These are phyloP conservation scores for Chenopodium formosanum DNA, from an alignment of 148 eudicot species.

Conservation along the genomic window DNA sequence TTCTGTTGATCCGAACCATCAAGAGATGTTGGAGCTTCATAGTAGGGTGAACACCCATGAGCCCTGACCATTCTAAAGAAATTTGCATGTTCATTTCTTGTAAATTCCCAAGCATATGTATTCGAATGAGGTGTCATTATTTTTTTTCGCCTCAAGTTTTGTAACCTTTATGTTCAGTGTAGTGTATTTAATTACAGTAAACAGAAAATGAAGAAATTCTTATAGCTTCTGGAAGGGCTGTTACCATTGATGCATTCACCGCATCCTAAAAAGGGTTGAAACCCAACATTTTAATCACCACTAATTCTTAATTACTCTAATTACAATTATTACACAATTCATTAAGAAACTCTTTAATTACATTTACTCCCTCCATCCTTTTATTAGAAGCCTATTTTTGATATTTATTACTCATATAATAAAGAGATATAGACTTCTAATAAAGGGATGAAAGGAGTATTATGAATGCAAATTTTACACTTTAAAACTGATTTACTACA, in stretches of 20 bases:
- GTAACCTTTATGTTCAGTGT: conserved; percentile 27
- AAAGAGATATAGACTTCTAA: too few relatives aligned
- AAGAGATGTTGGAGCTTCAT: conserved; percentile 86
- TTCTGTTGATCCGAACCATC: conserved; percentile 91
- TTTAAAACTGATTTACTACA: too few relatives aligned
- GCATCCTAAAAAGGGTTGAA: not conserved
- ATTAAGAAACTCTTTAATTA: too few relatives aligned
- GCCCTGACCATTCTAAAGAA: conserved; percentile 38
- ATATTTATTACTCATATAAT: too few relatives aligned
- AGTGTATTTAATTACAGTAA: conserved; percentile 24
- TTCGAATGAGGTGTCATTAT: conserved; percentile 29
- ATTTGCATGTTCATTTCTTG: conserved; percentile 33
- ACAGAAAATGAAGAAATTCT: conserved; percentile 13
- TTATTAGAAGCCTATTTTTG: too few relatives aligned
- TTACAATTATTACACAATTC: too few relatives aligned
- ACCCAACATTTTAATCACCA: not conserved
- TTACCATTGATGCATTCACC: conserved; percentile 8
- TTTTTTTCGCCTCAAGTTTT: conserved; percentile 30
- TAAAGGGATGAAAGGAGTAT: too few relatives aligned
- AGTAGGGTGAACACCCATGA: conserved; percentile 79
- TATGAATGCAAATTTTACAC: too few relatives aligned
- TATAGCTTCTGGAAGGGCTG: not conserved
- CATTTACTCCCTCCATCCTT: too few relatives aligned
- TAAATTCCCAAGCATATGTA: conserved; percentile 28
- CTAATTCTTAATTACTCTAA: not conserved